Base-by-base conservation (phyloP, 352 stramenopile genomes). In the Plasmopara halstedii region DNA sequence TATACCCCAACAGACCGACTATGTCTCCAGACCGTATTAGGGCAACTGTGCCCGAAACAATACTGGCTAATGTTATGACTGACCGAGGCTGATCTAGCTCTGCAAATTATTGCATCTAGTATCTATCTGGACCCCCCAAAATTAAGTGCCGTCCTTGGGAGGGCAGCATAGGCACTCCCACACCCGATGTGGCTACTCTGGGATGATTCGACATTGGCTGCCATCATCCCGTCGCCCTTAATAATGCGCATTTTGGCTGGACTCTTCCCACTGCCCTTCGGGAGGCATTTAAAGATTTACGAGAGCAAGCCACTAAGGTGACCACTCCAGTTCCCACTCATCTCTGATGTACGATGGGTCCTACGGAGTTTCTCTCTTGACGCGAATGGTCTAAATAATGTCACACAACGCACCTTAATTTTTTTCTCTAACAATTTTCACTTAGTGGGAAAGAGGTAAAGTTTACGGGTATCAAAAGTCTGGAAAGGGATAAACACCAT, bases 381-480 rank as follows among this genome's bases (percentile, higher is more conserved):
- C 6, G 31, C 31, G 31, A 35, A 35, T 35, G 31, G 31, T 35
- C 6, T 35, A 5, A 35, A 35, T 17, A 35, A 35, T 4, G 31
- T 35, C 3, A 35, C 31, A n/a, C 31, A 35, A 35, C n/a, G 11
- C 6, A 35, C 31, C 11, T 13, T 35, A 4, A 35, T 17, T 14
- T 35, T 35, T 14, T 35, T 35, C 13, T 35, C 31, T 15, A 35
- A 35, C n/a, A 7, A 35, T 3, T 17, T 35, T 18, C 31, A 23
- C 35, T 15, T 35, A 15, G 5, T 35, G 29, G 5, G 31, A 8
- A 35, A 35, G 2, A 35, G 31, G 15, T 13, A 35, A 26, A 15
- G 19, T 41, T 41, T 41, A 41, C 35, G 19, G 35, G 18, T 41
- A 41, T 41, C 0, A 27, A 41, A 41, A 41, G 35, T 19, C 26